Percentiles rank a stretch among this genome's conserved stretches.
phyloP scores from a whole-genome alignment of 176 grass and related monocot genomes.

The Elymus sibiricus region DNA sequence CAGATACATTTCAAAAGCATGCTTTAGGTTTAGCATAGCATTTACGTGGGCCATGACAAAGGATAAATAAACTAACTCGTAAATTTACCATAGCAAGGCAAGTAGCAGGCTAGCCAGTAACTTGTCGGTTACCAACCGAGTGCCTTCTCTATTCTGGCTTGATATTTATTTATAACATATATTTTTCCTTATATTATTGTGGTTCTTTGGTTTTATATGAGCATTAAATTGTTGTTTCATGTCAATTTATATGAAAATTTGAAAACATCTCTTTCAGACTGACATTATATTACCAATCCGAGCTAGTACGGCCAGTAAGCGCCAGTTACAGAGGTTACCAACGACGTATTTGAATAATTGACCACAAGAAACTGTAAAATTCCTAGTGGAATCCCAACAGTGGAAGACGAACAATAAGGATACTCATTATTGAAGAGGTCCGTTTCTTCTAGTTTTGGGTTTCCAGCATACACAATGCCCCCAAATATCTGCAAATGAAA shows the following conservation, averaged over 20 bases:
- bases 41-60: background rate
- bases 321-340: background rate
- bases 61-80: background rate
- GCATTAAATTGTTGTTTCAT: background rate
- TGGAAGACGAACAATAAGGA: constrained; percentile 34
- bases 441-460: constrained; percentile 69
- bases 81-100: background rate
- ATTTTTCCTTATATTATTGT: background rate
- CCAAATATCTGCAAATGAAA: constrained; percentile 83
- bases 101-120: background rate
- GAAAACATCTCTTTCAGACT: background rate
- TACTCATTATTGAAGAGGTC: constrained; percentile 84
- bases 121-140: background rate
- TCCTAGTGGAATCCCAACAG: background rate
- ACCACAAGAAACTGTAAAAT: background rate
- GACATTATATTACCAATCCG: background rate
- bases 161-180: background rate
- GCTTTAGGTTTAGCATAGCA: background rate
- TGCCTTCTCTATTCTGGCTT: background rate
- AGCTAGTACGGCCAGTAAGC: background rate
- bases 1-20: constrained; percentile 21
- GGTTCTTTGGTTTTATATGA: background rate
- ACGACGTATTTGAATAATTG: background rate
- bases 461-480: constrained; percentile 78
- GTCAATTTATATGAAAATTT: background rate